phyloP scores from a whole-genome alignment of 345 rosid genomes.

The Arabis alpina region DNA sequence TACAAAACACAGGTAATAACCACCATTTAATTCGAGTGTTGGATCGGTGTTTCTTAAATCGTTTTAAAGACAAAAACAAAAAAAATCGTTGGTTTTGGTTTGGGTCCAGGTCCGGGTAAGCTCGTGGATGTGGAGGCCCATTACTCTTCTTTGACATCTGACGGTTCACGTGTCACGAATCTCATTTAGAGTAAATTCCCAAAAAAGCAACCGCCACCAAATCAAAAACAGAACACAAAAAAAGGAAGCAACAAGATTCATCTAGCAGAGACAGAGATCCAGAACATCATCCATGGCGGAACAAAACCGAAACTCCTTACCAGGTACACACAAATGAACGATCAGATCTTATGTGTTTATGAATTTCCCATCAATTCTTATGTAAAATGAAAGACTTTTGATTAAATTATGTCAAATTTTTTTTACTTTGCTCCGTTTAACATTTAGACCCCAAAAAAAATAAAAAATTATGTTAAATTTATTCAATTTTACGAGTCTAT shows the following conservation, averaged over 20 bases:
- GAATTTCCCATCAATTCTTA: neutral
- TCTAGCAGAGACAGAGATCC: neutral
- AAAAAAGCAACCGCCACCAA: neutral
- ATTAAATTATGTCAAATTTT: neutral
- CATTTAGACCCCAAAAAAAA: too few species aligned
- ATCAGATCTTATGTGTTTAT: neutral
- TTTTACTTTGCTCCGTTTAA: too few species aligned
- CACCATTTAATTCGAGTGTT: too few species aligned
- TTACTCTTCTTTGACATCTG: conserved; percentile 12
- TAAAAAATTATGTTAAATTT: neutral
- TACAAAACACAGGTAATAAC: too few species aligned
- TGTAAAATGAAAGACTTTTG: neutral
- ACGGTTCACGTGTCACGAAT: conserved; percentile 19
- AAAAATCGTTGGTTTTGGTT: too few species aligned
- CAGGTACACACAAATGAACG: conserved; percentile 20
- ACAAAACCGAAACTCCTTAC: neutral
- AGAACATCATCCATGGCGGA: conserved; percentile 31
- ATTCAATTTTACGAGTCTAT: neutral
- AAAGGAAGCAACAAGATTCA: conserved; percentile 5
- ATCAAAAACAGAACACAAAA: neutral
- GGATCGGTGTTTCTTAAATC: too few species aligned
- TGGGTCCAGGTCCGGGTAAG: neutral
- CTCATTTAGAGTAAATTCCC: neutral
- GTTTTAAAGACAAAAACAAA: too few species aligned
- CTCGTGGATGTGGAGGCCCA: neutral